Conservation (phyloP, 352 stramenopile species). For the Phytophthora megakarya region DNA sequence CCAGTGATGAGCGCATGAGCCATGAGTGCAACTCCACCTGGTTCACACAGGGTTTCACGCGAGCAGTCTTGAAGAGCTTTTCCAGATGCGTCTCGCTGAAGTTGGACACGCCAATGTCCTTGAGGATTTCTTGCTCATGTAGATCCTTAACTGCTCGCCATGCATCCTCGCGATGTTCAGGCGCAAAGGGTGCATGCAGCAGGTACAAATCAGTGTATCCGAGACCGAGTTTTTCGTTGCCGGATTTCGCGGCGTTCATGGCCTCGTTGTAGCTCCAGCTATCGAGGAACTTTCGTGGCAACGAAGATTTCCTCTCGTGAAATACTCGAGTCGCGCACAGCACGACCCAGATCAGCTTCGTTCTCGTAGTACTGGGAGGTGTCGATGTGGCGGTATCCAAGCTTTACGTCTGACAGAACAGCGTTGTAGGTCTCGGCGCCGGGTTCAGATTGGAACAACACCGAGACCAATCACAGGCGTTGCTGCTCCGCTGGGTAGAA, state of each 20-base stretch:
- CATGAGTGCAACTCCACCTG: slow-evolving; percentile 84
- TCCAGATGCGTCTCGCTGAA: slow-evolving; percentile 80
- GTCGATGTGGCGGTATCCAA: slow-evolving; percentile 91
- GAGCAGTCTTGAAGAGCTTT: slow-evolving; percentile 63
- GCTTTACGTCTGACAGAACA: slow-evolving; percentile 50
- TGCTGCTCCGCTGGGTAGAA: background rate
- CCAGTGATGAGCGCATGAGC: slow-evolving; percentile 55
- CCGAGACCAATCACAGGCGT: slow-evolving; percentile 36
- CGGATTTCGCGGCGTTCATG: slow-evolving; percentile 44
- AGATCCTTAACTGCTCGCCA: slow-evolving; percentile 60
- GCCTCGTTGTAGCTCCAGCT: slow-evolving; percentile 75
- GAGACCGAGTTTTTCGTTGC: slow-evolving; percentile 62
- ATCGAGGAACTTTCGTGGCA: slow-evolving; percentile 67
- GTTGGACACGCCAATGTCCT: slow-evolving; percentile 91
- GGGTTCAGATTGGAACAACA: slow-evolving; percentile 55
- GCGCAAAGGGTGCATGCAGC: slow-evolving; percentile 63
- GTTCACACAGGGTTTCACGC: slow-evolving; percentile 70
- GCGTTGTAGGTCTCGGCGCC: slow-evolving; percentile 61
- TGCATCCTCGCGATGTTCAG: slow-evolving; percentile 36
- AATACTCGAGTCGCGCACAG: slow-evolving; percentile 68
- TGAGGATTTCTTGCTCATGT: slow-evolving; percentile 54
- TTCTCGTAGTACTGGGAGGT: slow-evolving; percentile 88
- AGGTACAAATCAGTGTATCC: slow-evolving; percentile 86
- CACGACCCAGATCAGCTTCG: slow-evolving; percentile 78
- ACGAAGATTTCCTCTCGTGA: slow-evolving; percentile 78